Conservation (phyloP, 495 filamentous ascomycete genomes). For the Aspergillus wentii region DNA sequence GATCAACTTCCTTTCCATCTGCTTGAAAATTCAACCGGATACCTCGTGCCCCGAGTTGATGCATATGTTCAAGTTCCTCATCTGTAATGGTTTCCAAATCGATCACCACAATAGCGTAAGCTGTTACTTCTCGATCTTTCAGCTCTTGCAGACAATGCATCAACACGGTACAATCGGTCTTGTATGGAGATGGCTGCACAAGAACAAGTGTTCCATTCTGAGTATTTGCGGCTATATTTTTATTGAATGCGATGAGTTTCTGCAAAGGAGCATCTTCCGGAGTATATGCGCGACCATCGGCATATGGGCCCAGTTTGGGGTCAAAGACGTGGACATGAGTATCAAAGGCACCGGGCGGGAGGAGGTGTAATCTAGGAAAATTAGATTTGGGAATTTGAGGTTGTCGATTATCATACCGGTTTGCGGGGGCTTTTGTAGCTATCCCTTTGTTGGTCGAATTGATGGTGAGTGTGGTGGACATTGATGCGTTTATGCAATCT, state of each 20-base stretch:
- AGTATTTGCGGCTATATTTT: background rate
- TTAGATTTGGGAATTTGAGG: too few species aligned
- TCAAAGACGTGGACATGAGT: constrained; percentile 1
- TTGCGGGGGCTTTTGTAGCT: too few species aligned
- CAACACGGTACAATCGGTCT: background rate
- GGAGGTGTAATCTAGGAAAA: background rate
- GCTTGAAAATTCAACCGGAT: constrained; percentile 2
- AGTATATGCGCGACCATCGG: background rate
- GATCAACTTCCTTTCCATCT: background rate
- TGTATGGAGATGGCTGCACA: background rate
- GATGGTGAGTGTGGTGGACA: too few species aligned
- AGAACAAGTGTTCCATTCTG: background rate
- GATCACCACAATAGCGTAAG: constrained; percentile 1
- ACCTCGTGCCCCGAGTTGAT: background rate
- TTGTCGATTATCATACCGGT: too few species aligned
- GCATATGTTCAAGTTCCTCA: constrained; percentile 1
- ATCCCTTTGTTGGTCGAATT: too few species aligned
- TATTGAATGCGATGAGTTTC: background rate
- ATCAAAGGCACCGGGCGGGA: background rate
- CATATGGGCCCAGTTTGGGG: background rate
- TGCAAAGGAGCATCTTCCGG: background rate
- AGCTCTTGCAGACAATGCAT: background rate
- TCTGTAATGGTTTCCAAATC: constrained; percentile 2
- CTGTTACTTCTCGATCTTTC: background rate
- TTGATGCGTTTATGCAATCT: too few species aligned